Percentiles rank a stretch among this genome's conserved stretches.
Evolutionary conservation across 306 rosid genomes (phyloP).

Genomic region (Castanea sativa): DNA sequence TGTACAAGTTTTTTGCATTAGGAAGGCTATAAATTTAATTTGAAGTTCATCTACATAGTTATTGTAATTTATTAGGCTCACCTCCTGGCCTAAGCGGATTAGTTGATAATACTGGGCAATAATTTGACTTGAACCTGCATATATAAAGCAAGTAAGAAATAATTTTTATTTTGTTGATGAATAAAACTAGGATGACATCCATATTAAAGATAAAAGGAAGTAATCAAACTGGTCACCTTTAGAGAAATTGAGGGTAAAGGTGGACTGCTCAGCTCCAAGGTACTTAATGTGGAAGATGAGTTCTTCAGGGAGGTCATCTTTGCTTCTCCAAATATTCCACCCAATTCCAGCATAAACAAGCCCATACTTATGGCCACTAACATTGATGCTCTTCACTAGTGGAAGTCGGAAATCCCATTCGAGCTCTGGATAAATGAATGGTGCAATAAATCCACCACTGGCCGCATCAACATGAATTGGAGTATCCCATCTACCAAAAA

Average conservation of each 20-base stretch:
- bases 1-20: no score
- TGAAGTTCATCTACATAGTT: no score
- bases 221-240: conserved; percentile 3
- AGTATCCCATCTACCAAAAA: conserved; percentile 56
- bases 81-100: conserved; percentile 32
- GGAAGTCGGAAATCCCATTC: conserved; percentile 88
- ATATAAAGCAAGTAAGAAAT: no score
- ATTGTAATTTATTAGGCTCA: neutral
- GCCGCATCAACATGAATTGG: conserved; percentile 89
- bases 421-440: conserved; percentile 69
- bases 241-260: conserved; percentile 41
- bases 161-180: no score
- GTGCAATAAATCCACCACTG: conserved; percentile 80
- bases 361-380: conserved; percentile 83
- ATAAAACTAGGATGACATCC: no score
- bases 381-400: conserved; percentile 79
- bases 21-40: no score
- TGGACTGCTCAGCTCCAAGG: conserved; percentile 42
- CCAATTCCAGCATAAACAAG: conserved; percentile 87
- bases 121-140: conserved; percentile 35
- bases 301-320: conserved; percentile 61
- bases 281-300: conserved; percentile 52
- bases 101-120: conserved; percentile 38
- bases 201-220: no score
- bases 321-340: conserved; percentile 65